Evolutionary conservation across 2,329 filamentous ascomycete genomes (phyloP), one percentile per base, ranked within the genome.

Genomic region (Metarhizium humberi): DNA sequence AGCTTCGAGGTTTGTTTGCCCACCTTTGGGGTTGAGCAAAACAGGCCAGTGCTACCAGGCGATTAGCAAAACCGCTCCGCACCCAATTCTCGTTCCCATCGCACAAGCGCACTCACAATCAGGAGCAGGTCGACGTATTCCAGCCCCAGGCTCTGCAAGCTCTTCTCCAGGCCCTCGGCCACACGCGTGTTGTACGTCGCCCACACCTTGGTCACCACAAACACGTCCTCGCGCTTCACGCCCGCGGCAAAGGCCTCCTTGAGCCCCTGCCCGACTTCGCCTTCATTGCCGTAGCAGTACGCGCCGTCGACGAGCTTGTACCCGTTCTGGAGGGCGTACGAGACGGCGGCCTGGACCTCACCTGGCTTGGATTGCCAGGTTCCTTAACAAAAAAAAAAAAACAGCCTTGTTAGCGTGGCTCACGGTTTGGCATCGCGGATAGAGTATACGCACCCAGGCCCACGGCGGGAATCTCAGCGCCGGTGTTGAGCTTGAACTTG

Each of bases 181-280:
- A 6, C 85, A 78, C 40, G 81, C 1, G 25, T 82, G 70, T 87
- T 85, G 74, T 88, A 92, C 52, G 87, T 90, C 65, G 84, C 86
- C 88, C 90, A 95, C 42, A 92, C 80, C 78, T 95, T 95, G 64
- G 85, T 90, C 54, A 89, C 88, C 57, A 95, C 82, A 73, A 94
- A 95, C 58, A 95, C 73, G 56, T 95, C 88, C 68, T 87, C 81
- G 58, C 90, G 81, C 78, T 86, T 87, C 63, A 88, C 76, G 29
- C 88, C 88, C 5, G 82, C 74, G 30, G 75, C 77, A 64, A 92
- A 83, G 34, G 87, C 89, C 55, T 88, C 84, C 67, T 84, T 82
- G 54, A 95, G 79, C 10, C 87, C 90, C 66, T 85, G 75, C 59
- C 90, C 90, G 16, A 95, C 90, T 69, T 92, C 88, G 50, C 86